Evolutionary conservation across 495 filamentous ascomycete genomes (phyloP), one percentile per base, ranked within the genome.

Genomic region (Talaromyces wortmannii): DNA sequence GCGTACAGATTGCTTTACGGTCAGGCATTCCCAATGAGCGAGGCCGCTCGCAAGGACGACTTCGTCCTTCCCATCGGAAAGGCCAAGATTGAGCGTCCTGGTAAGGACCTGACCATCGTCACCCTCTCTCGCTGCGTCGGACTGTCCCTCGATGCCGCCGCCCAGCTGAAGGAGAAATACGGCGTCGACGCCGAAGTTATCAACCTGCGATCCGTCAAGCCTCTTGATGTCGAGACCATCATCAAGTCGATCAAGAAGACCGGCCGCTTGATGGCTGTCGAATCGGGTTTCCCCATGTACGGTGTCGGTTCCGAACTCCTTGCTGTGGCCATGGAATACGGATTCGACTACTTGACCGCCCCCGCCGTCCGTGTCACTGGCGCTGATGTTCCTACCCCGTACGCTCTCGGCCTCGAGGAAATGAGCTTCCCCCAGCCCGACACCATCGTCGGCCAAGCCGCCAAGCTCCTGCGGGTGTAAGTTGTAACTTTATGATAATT

Each of bases 231-330:
- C 43, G 92, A 97, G 74, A 81, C 87, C 53, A 96, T 98, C 67
- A 81, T 96, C 67, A 90, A 92, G 71, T 96, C 91, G 12, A 87
- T 97, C 66, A 96, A 97, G 86, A 98, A 98, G 86, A 98, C 94
- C 18, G 88, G 88, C 66, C 87, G 86, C 65, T 81, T 98, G 56
- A 84, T 98, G 74, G 85, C 83, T 29, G 90, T 98, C 57, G 94
- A 97, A 76, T 95, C 90, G 45, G 94, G 95, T 56, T 98, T 91
- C 83, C 94, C 94, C 53, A 86, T 87, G 66, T 97, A 91, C 64
- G 94, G 94, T 63, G 90, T 98, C 58, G 79, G 84, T 50, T 84
- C 91, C 52, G 94, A 98, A 78, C 88, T 98, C 63, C 80, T 98
- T 40, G 94, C 94, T 47, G 77, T 95, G 43, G 86, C 89, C 54